Percentiles rank a stretch among this genome's conserved stretches.
Evolutionary conservation across 2,329 filamentous ascomycete species (phyloP).

Genomic region (Neofusicoccum laricinum): DNA sequence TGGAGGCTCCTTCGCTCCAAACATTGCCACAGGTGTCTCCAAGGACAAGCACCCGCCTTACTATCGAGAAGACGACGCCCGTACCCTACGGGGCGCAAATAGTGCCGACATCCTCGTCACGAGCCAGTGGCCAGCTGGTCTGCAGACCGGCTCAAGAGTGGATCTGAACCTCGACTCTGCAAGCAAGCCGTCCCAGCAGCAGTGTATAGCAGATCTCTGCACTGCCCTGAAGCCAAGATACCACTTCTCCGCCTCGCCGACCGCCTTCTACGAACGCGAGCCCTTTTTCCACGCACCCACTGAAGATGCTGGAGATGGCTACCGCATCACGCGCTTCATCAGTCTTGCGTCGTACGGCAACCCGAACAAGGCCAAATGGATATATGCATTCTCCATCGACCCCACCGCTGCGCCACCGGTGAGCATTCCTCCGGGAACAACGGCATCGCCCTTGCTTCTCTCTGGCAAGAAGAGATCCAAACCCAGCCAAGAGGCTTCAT

Average conservation of each 20-base stretch:
- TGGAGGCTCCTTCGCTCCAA: slow-evolving; percentile 68
- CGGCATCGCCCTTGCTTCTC: slow-evolving; percentile 67
- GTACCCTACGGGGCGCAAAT: slow-evolving; percentile 70
- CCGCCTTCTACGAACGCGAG: slow-evolving; percentile 83
- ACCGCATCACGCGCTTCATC: slow-evolving; percentile 79
- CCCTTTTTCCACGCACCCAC: slow-evolving; percentile 73
- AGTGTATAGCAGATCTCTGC: slow-evolving; percentile 75
- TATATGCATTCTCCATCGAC: slow-evolving; percentile 69
- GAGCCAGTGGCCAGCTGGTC: slow-evolving; percentile 74
- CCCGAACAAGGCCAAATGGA: slow-evolving; percentile 69
- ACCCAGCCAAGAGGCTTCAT: slow-evolving; percentile 27
- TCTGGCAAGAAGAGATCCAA: slow-evolving; percentile 57
- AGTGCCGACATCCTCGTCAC: slow-evolving; percentile 85
- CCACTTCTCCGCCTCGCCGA: slow-evolving; percentile 71
- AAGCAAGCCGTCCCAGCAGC: slow-evolving; percentile 54
- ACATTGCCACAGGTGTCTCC: slow-evolving; percentile 60
- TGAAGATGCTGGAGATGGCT: slow-evolving; percentile 49
- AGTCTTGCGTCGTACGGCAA: slow-evolving; percentile 81
- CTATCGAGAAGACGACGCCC: slow-evolving; percentile 75
- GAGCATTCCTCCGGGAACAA: slow-evolving; percentile 66
- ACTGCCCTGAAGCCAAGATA: slow-evolving; percentile 83
- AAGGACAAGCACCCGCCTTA: slow-evolving; percentile 73
- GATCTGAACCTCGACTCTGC: slow-evolving; percentile 49
- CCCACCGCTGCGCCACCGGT: slow-evolving; percentile 58
- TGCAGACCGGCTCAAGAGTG: slow-evolving; percentile 68